A percentile compares a stretch with the other conserved stretches of the same genome.
phyloP scores from a whole-genome alignment of 2,329 filamentous ascomycete species.

The Beauveria scarabaeidicola region DNA sequence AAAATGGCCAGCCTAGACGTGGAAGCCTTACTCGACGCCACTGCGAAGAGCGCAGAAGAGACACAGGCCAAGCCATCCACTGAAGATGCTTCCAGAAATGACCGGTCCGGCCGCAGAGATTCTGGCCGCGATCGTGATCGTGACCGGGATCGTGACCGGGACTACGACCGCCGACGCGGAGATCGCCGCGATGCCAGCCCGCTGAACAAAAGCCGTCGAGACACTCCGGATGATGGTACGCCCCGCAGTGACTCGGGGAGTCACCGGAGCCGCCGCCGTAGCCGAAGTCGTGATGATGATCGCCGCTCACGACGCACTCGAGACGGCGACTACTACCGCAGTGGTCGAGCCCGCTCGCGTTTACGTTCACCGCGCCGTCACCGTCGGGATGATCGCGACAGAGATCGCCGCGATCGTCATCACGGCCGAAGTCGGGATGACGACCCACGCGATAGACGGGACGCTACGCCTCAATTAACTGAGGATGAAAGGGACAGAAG shows the following conservation, averaged over 20 bases:
- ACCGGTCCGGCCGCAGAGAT: constrained; percentile 38
- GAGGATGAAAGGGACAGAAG: constrained; percentile 95
- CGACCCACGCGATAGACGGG: constrained; percentile 35
- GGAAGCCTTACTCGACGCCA: constrained; percentile 83
- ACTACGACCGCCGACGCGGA: constrained; percentile 40
- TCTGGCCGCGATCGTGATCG: constrained; percentile 50
- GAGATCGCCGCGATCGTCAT: constrained; percentile 41
- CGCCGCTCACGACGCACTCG: constrained; percentile 65
- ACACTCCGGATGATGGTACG: constrained; percentile 52
- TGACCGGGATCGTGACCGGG: constrained; percentile 43
- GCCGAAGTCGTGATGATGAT: constrained; percentile 69
- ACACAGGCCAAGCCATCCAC: constrained; percentile 36
- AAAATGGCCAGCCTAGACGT: constrained; percentile 57
- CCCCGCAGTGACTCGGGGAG: constrained; percentile 70
- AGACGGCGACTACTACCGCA: constrained; percentile 62
- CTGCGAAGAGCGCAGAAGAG: constrained; percentile 53
- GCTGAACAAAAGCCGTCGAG: constrained; percentile 33
- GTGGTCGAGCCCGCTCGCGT: constrained; percentile 47
- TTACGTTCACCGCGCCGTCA: constrained; percentile 60
- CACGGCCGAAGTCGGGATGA: constrained; percentile 48
- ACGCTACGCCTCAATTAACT: constrained; percentile 64
- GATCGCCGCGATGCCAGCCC: constrained; percentile 50
- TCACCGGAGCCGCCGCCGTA: constrained; percentile 73
- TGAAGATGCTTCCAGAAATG: constrained; percentile 43
- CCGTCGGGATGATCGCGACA: constrained; percentile 44